Evolutionary conservation across 371 early-diverging fungal genomes (phyloP).

Genomic region (Apophysomyces trapeziformis): DNA sequence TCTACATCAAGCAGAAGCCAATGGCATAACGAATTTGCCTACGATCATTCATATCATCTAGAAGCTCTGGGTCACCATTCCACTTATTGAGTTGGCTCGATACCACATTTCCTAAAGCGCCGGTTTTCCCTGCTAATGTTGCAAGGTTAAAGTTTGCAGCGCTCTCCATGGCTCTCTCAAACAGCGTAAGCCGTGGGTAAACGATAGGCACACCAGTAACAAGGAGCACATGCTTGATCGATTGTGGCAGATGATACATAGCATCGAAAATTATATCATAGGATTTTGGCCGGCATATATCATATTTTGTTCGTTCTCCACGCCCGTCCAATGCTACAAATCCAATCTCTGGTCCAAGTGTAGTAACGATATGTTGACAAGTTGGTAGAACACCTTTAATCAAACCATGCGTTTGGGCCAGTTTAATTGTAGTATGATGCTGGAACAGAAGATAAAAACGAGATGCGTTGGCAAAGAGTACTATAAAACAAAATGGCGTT

Average conservation of each 20-base stretch:
- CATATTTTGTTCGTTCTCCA: slow-evolving; percentile 67
- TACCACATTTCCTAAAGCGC: slow-evolving; percentile 54
- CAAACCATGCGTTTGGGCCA: slow-evolving; percentile 60
- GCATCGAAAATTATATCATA: slow-evolving; percentile 64
- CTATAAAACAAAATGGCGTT: not conserved
- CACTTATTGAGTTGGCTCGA: slow-evolving; percentile 52
- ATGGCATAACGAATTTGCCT: not conserved
- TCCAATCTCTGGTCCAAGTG: slow-evolving; percentile 45
- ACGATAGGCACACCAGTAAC: slow-evolving; percentile 74
- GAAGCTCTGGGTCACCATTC: slow-evolving; percentile 82
- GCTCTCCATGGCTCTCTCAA: slow-evolving; percentile 59
- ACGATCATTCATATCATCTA: slow-evolving; percentile 78
- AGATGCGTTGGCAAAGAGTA: slow-evolving; percentile 60
- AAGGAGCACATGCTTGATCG: slow-evolving; percentile 66
- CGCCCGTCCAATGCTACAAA: slow-evolving; percentile 75
- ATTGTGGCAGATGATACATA: slow-evolving; percentile 57
- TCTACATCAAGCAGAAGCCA: slow-evolving; percentile 18
- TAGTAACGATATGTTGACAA: slow-evolving; percentile 33
- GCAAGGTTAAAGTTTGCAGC: slow-evolving; percentile 43
- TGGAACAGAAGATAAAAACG: slow-evolving; percentile 85
- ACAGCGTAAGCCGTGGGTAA: slow-evolving; percentile 73
- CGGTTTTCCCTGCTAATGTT: slow-evolving; percentile 52
- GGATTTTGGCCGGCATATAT: slow-evolving; percentile 60
- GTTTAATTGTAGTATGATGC: slow-evolving; percentile 72
- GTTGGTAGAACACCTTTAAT: slow-evolving; percentile 27